phyloP scores from a whole-genome alignment of 1,139 yeast genomes.

The Blastobotrys malaysiensis region DNA sequence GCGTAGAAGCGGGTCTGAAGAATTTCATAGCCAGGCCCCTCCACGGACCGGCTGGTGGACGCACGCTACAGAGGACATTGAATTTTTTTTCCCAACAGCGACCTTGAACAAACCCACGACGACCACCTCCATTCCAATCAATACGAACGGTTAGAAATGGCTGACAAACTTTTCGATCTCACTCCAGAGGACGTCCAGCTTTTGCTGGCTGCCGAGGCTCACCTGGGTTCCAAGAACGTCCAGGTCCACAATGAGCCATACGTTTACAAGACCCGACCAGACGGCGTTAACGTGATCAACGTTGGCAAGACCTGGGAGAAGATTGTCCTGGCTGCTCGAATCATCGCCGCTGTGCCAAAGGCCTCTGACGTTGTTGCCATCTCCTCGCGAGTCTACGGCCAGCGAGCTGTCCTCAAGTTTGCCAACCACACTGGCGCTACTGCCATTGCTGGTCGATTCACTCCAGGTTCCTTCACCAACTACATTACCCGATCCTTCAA shows the following conservation, averaged over 20 bases:
- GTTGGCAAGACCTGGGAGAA: constrained; percentile 99
- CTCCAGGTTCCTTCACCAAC: constrained; percentile 99
- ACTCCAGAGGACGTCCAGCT: constrained; percentile 99
- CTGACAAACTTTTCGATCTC: constrained; percentile 73
- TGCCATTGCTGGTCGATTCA: constrained; percentile 99
- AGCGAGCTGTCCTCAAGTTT: constrained; percentile 99
- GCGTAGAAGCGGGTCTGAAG: neutral
- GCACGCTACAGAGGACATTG: neutral
- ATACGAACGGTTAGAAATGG: constrained; percentile 41
- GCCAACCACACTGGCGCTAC: constrained; percentile 99
- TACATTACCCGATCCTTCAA: constrained; percentile 99
- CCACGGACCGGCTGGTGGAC: neutral
- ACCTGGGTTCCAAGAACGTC: constrained; percentile 99
- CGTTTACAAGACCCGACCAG: constrained; percentile 99
- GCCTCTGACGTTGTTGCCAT: constrained; percentile 98
- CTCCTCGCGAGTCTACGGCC: constrained; percentile 99
- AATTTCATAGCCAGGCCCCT: neutral
- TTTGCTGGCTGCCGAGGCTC: constrained; percentile 99
- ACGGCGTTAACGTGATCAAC: constrained; percentile 98
- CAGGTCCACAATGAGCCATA: constrained; percentile 99
- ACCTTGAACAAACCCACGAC: neutral
- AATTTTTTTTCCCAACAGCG: neutral
- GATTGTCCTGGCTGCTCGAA: constrained; percentile 99
- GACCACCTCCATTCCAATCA: constrained; percentile 2
- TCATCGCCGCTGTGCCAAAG: constrained; percentile 99